These are phyloP conservation scores for Aspergillus carlsbadensis DNA, from an alignment of 495 filamentous ascomycete genomes.

Conservation along the genomic window DNA sequence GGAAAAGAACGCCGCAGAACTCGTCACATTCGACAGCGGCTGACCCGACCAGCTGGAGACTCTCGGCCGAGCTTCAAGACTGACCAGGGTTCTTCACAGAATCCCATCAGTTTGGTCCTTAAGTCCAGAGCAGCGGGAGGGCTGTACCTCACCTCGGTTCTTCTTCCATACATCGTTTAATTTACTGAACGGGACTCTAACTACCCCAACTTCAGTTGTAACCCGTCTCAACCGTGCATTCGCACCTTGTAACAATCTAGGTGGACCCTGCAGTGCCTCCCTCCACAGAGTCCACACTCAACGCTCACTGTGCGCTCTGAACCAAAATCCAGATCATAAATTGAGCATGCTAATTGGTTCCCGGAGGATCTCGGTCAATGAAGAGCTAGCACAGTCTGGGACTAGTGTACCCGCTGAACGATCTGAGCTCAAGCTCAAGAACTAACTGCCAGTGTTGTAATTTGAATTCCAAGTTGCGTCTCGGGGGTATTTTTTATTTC, in stretches of 20 bases:
- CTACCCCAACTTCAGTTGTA: background rate
- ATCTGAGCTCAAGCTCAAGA: conserved; percentile 11
- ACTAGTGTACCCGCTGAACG: conserved; percentile 33
- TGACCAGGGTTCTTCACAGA: no score
- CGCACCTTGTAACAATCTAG: background rate
- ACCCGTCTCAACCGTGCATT: background rate
- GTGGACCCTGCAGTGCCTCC: conserved; percentile 10
- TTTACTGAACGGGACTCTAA: no score
- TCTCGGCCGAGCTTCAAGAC: no score
- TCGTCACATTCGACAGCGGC: background rate
- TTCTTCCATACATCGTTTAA: no score
- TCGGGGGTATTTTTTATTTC: background rate
- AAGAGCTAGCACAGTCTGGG: conserved; percentile 9
- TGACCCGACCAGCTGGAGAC: no score
- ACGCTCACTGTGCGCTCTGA: conserved; percentile 13
- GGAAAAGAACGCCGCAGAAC: no score
- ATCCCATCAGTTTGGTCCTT: no score
- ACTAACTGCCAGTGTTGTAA: no score
- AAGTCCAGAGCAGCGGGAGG: no score
- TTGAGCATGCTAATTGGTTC: conserved; percentile 25
- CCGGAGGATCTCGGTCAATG: conserved; percentile 38
- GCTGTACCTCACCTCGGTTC: no score
- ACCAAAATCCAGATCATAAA: background rate
- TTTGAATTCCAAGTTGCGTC: background rate
- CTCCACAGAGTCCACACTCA: no score